Evolutionary conservation across 169 alveolate genomes (phyloP).

Genomic region (Plasmodium cynomolgi): DNA sequence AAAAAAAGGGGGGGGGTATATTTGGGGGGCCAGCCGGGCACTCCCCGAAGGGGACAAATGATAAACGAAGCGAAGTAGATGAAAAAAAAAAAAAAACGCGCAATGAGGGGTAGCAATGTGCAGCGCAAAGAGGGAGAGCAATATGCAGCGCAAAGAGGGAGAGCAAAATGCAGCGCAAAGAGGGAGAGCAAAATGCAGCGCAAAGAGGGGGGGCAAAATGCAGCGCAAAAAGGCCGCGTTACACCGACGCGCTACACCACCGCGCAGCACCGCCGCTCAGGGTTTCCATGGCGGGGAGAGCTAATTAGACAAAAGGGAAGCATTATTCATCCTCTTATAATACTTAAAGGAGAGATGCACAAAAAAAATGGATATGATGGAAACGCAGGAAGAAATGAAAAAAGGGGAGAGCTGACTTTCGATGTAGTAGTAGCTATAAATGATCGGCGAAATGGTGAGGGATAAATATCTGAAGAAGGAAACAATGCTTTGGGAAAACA

Average conservation of each 20-base stretch:
- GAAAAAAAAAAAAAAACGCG: neutral
- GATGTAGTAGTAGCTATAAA: conserved; percentile 72
- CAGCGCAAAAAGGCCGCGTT: neutral
- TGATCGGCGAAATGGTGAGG: conserved; percentile 65
- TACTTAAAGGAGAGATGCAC: conserved; percentile 51
- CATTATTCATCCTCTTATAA: conserved; percentile 61
- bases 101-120: neutral
- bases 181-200: neutral
- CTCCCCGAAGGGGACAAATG: neutral
- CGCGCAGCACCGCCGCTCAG: too few relatives aligned
- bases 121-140: neutral
- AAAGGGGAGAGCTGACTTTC: conserved; percentile 71
- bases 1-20: neutral
- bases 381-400: conserved; percentile 68
- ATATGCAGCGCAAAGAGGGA: neutral
- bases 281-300: neutral
- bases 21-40: neutral
- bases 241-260: neutral
- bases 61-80: neutral
- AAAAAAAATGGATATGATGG: conserved; percentile 71
- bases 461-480: conserved; percentile 76
- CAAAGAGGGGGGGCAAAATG: too few relatives aligned
- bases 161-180: too few relatives aligned
- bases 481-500: conserved; percentile 75
- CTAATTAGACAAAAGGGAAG: conserved; percentile 11